A percentile compares a stretch with the other conserved stretches of the same genome.
Conservation (phyloP, 805 yeast species). For the Wickerhamomyces pijperi region DNA sequence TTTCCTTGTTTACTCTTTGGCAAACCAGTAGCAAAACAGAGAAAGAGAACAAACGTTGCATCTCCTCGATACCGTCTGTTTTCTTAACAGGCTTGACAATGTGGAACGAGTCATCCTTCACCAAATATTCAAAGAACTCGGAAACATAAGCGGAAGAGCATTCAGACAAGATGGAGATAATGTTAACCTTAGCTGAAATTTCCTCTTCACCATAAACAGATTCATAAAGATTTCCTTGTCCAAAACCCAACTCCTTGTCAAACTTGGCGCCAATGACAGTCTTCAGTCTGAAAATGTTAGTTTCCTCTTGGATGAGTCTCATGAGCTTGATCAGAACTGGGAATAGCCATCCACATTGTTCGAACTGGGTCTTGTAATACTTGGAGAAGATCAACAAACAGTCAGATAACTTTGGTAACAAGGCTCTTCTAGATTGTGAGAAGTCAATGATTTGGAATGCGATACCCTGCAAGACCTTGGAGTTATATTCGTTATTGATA, state of each 20-base stretch:
- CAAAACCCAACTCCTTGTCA: conserved; percentile 31
- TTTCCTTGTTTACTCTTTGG: conserved; percentile 20
- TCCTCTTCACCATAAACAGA: conserved; percentile 49
- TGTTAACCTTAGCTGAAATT: conserved; percentile 36
- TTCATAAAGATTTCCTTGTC: conserved; percentile 28
- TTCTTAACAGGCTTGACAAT: conserved; percentile 40
- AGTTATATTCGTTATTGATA: conserved; percentile 17
- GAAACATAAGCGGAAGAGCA: conserved; percentile 14
- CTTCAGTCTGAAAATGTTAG: conserved; percentile 50
- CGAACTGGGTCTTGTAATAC: conserved; percentile 22
- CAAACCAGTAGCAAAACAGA: conserved; percentile 38
- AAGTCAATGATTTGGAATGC: conserved; percentile 33
- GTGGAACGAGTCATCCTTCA: conserved; percentile 25
- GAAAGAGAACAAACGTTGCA: conserved; percentile 45
- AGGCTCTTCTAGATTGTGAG: conserved; percentile 52
- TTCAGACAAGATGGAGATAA: conserved; percentile 35
- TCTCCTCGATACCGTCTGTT: conserved; percentile 63
- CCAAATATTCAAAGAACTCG: conserved; percentile 12
- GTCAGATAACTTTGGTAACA: conserved; percentile 49
- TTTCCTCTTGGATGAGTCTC: conserved; percentile 40
- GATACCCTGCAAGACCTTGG: conserved; percentile 18
- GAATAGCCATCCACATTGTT: conserved; percentile 37
- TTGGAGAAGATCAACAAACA: conserved; percentile 34
- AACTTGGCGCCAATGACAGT: conserved; percentile 39
- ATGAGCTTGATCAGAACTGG: conserved; percentile 34